A percentile compares a stretch with the other conserved stretches of the same genome.
These are phyloP conservation scores for Xylaria longipes DNA, from an alignment of 495 filamentous ascomycete species.

Conservation along the genomic window DNA sequence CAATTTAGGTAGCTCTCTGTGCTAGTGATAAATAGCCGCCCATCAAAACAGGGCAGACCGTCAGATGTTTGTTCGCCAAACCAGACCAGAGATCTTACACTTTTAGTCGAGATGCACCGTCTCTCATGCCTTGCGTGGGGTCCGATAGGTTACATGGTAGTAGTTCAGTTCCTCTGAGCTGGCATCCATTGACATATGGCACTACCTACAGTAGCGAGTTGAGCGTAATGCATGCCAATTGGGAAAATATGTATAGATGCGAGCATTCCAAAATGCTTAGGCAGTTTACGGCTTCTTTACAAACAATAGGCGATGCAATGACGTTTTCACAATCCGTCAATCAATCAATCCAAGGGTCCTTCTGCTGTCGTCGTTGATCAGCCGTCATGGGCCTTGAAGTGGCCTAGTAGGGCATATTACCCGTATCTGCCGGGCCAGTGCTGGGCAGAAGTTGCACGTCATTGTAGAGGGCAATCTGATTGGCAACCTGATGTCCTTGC, in stretches of 20 bases:
- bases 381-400: not conserved
- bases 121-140: conserved; percentile 16
- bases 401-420: not conserved
- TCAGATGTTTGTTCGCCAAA: not conserved
- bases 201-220: conserved; percentile 2
- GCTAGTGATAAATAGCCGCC: conserved; percentile 4
- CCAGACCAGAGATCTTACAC: not conserved
- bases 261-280: conserved; percentile 8
- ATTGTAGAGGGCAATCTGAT: conserved; percentile 1
- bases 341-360: not conserved
- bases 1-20: not conserved
- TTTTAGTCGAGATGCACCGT: not conserved
- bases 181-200: conserved; percentile 15
- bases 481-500: not conserved
- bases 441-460: conserved; percentile 13
- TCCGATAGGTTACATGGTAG: conserved; percentile 8
- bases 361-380: not conserved
- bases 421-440: conserved; percentile 7
- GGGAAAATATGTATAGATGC: not conserved
- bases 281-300: not conserved
- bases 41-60: not conserved
- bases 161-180: conserved; percentile 10
- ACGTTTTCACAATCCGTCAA: not conserved
- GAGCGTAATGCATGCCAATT: conserved; percentile 17
- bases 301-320: not conserved